A percentile compares a stretch with the other conserved stretches of the same genome.
phyloP scores from a whole-genome alignment of 192 early-diverging fungal species.

The Entrophospora sp. region DNA sequence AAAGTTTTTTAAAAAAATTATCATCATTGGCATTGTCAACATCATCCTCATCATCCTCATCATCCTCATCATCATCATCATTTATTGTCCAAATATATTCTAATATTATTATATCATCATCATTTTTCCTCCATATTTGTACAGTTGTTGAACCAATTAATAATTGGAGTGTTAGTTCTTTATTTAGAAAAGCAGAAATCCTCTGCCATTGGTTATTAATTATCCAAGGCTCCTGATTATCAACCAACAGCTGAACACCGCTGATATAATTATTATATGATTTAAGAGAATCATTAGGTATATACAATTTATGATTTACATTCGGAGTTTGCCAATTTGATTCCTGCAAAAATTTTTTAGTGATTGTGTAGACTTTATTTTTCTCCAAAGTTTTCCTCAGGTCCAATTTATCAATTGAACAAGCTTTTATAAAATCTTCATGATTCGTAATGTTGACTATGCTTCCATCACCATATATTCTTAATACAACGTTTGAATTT shows the following conservation, averaged over 20 bases:
- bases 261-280: background rate
- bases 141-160: background rate
- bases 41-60: too few relatives aligned
- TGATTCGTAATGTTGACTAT: background rate
- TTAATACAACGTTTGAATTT: background rate
- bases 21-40: too few relatives aligned
- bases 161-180: background rate
- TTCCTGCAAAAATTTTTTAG: too few relatives aligned
- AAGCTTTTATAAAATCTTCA: background rate
- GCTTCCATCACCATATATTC: background rate
- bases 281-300: background rate
- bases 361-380: too few relatives aligned
- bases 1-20: too few relatives aligned
- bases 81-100: too few relatives aligned
- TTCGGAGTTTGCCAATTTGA: too few relatives aligned
- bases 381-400: too few relatives aligned
- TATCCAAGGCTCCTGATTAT: background rate
- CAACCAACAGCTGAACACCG: background rate
- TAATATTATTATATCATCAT: too few relatives aligned
- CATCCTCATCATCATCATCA: too few relatives aligned
- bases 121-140: background rate
- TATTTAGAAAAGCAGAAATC: background rate
- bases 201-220: background rate
- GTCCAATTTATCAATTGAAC: too few relatives aligned
- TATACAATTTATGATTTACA: background rate